These are phyloP conservation scores for Sporothrix pallida DNA, from an alignment of 2,329 filamentous ascomycete species.

Conservation along the genomic window DNA sequence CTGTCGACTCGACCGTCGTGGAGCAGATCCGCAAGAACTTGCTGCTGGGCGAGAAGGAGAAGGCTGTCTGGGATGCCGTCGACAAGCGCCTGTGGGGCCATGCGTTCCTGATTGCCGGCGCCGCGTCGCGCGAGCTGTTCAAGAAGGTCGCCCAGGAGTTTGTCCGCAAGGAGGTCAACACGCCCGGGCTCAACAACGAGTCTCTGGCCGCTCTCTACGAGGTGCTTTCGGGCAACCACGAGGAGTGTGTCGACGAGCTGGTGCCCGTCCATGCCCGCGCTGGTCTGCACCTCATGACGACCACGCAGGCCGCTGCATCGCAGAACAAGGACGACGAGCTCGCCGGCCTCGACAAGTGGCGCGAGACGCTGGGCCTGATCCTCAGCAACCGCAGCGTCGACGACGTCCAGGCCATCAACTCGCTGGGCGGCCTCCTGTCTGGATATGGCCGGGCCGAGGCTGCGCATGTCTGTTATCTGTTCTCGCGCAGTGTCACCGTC, in stretches of 20 bases:
- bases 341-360: constrained; percentile 90
- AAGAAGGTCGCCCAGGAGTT: constrained; percentile 96
- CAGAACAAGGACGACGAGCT: constrained; percentile 75
- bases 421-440: constrained; percentile 80
- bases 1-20: constrained; percentile 70
- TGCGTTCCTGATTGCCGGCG: constrained; percentile 84
- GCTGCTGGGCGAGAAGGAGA: constrained; percentile 81
- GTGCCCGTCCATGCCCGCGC: constrained; percentile 91
- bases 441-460: constrained; percentile 89
- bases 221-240: constrained; percentile 88
- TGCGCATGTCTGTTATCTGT: constrained; percentile 91
- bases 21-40: constrained; percentile 75
- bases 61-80: constrained; percentile 90
- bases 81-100: constrained; percentile 96
- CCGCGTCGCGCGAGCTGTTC: constrained; percentile 81
- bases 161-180: constrained; percentile 91
- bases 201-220: constrained; percentile 91
- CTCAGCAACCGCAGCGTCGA: constrained; percentile 85
- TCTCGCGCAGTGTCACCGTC: constrained; percentile 72
- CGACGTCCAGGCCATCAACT: constrained; percentile 77
- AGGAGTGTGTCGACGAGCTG: constrained; percentile 94
- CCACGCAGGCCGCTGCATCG: constrained; percentile 67
- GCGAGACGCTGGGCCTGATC: constrained; percentile 84
- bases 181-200: constrained; percentile 77
- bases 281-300: constrained; percentile 88